These are phyloP conservation scores for Alternaria hordeiaustralica DNA, from an alignment of 2,329 filamentous ascomycete genomes.

Conservation along the genomic window DNA sequence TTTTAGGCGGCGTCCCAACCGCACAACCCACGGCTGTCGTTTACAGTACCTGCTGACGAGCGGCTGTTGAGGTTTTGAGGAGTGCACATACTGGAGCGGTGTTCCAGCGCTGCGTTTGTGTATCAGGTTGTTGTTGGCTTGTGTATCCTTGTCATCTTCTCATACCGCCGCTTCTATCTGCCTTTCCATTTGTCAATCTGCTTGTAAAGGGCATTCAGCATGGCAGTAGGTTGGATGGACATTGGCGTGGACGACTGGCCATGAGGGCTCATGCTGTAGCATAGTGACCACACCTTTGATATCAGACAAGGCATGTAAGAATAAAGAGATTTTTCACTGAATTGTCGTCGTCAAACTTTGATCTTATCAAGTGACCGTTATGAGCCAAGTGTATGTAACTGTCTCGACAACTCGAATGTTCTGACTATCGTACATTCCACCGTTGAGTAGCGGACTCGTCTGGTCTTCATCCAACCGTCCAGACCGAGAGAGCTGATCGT, in stretches of 20 bases:
- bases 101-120: neutral
- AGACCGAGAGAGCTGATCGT: neutral
- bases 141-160: neutral
- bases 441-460: neutral
- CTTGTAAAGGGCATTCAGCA: neutral
- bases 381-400: neutral
- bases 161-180: neutral
- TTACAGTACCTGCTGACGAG: neutral
- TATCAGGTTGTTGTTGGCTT: neutral
- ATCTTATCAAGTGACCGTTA: neutral
- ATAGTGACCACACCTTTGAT: neutral
- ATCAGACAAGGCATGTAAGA: neutral
- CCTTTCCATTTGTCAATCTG: neutral
- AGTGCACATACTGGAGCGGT: accelerated
- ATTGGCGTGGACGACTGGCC: neutral
- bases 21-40: neutral
- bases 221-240: neutral
- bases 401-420: neutral
- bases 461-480: neutral
- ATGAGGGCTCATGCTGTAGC: neutral
- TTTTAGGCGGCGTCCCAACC: slow-evolving; percentile 24
- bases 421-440: neutral
- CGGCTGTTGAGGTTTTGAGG: neutral
- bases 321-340: neutral
- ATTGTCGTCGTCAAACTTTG: neutral